Evolutionary conservation across 192 early-diverging fungal genomes (phyloP).

Genomic region (Umbelopsis ramanniana): DNA sequence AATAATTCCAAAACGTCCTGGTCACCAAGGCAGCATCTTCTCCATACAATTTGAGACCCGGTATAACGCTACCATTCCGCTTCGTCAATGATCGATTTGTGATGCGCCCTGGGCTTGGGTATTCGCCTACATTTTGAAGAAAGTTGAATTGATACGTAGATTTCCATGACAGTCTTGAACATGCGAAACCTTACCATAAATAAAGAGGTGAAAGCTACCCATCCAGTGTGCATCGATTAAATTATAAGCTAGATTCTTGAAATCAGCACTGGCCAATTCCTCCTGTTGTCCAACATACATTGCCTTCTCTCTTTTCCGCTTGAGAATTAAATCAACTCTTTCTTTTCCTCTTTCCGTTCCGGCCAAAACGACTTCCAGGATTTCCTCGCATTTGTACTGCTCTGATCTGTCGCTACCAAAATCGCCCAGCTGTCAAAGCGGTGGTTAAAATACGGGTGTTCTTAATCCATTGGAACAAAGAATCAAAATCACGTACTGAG

Average conservation of each 20-base stretch:
- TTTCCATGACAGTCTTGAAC: no score
- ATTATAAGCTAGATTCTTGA: neutral
- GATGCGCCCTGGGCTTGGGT: slow-evolving; percentile 36
- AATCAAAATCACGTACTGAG: neutral
- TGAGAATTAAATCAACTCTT: slow-evolving; percentile 1
- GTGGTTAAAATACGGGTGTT: neutral
- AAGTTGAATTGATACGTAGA: neutral
- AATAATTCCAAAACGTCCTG: slow-evolving; percentile 34
- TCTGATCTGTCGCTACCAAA: slow-evolving; percentile 15
- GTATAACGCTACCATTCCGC: slow-evolving; percentile 35
- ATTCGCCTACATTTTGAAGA: slow-evolving; percentile 25
- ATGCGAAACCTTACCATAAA: neutral
- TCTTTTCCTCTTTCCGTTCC: slow-evolving; percentile 8
- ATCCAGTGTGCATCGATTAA: slow-evolving; percentile 12
- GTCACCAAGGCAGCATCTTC: slow-evolving; percentile 45
- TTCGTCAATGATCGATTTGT: slow-evolving; percentile 31
- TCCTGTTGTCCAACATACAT: slow-evolving; percentile 20
- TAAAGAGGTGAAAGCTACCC: slow-evolving; percentile 1
- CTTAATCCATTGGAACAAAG: neutral
- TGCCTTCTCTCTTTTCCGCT: neutral
- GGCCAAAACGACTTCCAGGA: neutral
- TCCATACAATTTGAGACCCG: slow-evolving; percentile 32
- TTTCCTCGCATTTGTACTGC: slow-evolving; percentile 10
- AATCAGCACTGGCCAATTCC: neutral
- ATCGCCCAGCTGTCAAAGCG: neutral